A percentile compares a stretch with the other conserved stretches of the same genome.
Evolutionary conservation across 179 eudicot species (phyloP).

Genomic region (Camellia oleifera): DNA sequence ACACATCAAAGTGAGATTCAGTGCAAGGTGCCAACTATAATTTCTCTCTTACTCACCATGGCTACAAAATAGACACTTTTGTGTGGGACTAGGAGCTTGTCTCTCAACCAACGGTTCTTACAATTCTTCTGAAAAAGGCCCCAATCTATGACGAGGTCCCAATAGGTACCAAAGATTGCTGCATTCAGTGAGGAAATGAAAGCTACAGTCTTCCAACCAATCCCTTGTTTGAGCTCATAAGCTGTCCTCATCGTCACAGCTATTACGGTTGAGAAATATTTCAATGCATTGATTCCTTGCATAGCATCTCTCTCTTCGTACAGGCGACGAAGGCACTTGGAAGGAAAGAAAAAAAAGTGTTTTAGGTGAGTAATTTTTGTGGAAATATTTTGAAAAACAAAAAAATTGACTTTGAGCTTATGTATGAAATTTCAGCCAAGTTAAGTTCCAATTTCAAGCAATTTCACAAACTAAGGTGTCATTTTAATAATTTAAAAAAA

Average conservation of each 20-base stretch:
- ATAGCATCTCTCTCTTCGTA: constrained; percentile 44
- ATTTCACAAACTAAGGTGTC: too few species aligned
- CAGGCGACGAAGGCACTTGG: constrained; percentile 49
- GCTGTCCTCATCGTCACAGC: constrained; percentile 45
- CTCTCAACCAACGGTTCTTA: constrained; percentile 31
- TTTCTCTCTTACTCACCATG: not conserved
- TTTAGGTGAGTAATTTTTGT: too few species aligned
- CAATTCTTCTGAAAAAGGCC: constrained; percentile 30
- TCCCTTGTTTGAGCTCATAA: constrained; percentile 8
- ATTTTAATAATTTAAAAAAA: too few species aligned
- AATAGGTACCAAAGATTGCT: constrained; percentile 21
- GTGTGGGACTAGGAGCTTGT: constrained; percentile 33
- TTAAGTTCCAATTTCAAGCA: too few species aligned
- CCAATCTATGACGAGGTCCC: constrained; percentile 38
- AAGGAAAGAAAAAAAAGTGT: too few species aligned
- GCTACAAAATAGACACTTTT: constrained; percentile 28
- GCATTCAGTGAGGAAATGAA: constrained; percentile 21
- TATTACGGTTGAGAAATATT: constrained; percentile 45
- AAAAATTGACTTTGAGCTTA: too few species aligned
- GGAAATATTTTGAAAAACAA: too few species aligned
- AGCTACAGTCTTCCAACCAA: constrained; percentile 16
- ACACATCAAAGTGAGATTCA: too few species aligned
- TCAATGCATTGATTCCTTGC: constrained; percentile 53
- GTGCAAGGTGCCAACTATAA: too few species aligned
- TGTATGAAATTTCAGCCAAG: too few species aligned